phyloP scores from a whole-genome alignment of 108 stramenopile species.

The Hondaea fermentalgiana region DNA sequence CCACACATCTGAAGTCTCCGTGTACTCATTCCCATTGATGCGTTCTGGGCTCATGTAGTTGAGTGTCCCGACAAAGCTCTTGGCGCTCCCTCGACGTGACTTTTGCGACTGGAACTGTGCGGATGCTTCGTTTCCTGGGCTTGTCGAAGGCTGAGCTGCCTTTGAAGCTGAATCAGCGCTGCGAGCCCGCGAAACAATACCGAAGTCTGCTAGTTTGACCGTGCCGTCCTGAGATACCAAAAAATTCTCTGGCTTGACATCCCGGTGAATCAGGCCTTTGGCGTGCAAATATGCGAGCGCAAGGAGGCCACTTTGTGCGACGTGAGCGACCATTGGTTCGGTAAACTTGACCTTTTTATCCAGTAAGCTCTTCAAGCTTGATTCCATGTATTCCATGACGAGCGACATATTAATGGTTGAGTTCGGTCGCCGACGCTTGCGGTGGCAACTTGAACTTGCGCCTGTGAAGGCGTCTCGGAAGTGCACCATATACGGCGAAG shows the following conservation, averaged over 20 bases:
- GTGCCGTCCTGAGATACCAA: conserved; percentile 30
- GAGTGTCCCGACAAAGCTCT: conserved; percentile 32
- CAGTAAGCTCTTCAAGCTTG: background rate
- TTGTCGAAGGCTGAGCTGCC: background rate
- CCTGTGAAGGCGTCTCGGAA: background rate
- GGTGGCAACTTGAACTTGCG: background rate
- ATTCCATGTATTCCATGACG: background rate
- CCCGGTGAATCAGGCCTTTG: conserved; percentile 40
- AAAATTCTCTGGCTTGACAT: conserved; percentile 30
- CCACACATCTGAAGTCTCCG: conserved; percentile 27
- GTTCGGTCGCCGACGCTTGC: background rate
- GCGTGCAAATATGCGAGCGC: conserved; percentile 45
- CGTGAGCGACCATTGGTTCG: background rate
- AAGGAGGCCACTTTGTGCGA: background rate
- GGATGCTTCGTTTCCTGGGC: background rate
- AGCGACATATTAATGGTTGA: background rate
- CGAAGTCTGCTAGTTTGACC: conserved; percentile 53
- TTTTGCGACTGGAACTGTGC: background rate
- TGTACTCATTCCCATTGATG: conserved; percentile 28
- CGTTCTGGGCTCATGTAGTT: conserved; percentile 38
- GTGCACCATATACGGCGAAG: background rate
- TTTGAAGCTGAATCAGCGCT: background rate
- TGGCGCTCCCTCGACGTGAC: background rate
- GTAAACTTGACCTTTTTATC: background rate
- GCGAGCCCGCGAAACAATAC: conserved; percentile 18